Conservation (phyloP, 371 early-diverging fungal species). For the Coemansia sp. region DNA sequence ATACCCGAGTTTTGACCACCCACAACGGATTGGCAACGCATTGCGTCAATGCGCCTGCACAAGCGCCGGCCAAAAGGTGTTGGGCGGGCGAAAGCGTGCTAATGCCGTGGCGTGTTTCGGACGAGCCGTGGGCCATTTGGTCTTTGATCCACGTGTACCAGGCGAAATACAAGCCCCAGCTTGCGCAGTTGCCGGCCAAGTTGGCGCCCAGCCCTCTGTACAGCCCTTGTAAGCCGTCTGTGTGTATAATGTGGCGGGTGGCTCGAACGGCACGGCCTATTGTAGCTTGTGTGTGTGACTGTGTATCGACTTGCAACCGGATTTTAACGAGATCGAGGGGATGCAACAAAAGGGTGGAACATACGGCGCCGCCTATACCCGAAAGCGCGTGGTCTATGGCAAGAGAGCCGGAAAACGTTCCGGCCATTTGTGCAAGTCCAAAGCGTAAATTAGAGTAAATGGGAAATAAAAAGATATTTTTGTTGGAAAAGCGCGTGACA, state of each 20-base stretch:
- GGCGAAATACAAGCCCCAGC: conserved; percentile 95
- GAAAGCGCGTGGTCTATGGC: conserved; percentile 81
- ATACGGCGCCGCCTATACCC: conserved; percentile 84
- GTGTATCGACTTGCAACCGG: conserved; percentile 73
- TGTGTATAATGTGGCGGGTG: conserved; percentile 57
- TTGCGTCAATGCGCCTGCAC: conserved; percentile 73
- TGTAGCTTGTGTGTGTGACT: conserved; percentile 31
- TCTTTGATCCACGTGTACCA: conserved; percentile 81
- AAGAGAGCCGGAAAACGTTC: conserved; percentile 43
- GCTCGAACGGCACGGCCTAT: conserved; percentile 71
- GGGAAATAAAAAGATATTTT: background rate
- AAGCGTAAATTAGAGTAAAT: background rate
- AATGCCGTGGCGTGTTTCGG: conserved; percentile 60
- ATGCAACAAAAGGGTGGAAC: conserved; percentile 77
- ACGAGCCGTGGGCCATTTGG: conserved; percentile 64
- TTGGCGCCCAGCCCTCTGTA: conserved; percentile 90
- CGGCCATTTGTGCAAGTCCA: conserved; percentile 4
- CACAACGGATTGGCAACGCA: conserved; percentile 89
- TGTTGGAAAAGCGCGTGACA: background rate
- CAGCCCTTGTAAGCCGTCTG: conserved; percentile 60
- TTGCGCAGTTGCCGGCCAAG: conserved; percentile 85
- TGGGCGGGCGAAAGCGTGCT: conserved; percentile 58
- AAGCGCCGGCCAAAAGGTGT: conserved; percentile 79
- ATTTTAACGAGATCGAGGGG: conserved; percentile 92
- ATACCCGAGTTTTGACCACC: conserved; percentile 95